A percentile compares a stretch with the other conserved stretches of the same genome.
phyloP scores from a whole-genome alignment of 306 rosid species.

The Rosa chinensis region DNA sequence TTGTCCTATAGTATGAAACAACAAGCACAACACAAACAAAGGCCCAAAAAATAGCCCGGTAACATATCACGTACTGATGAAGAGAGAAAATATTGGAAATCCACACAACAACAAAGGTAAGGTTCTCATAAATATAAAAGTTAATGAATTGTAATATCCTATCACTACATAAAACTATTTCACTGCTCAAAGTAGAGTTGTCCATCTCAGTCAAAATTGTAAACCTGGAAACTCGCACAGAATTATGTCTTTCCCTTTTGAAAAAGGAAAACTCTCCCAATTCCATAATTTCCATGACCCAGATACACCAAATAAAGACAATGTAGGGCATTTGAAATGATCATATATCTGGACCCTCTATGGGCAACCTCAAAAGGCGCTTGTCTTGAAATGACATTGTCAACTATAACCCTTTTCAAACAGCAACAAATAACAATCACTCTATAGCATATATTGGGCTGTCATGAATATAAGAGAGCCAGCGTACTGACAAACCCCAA shows the following conservation, averaged over 20 bases:
- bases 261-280: not conserved
- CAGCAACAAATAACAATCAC: not conserved
- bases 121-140: not conserved
- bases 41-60: not conserved
- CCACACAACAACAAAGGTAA: not conserved
- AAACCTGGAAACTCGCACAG: not conserved
- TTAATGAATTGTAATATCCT: not conserved
- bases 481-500: not conserved
- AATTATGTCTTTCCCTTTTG: not conserved
- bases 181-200: not conserved
- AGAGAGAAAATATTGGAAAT: not conserved
- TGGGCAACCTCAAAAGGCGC: conserved; percentile 8
- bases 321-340: not conserved
- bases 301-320: not conserved
- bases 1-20: not conserved
- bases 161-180: not conserved
- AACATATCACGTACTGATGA: not conserved
- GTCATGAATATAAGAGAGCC: not conserved
- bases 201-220: not conserved
- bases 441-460: not conserved
- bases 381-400: not conserved
- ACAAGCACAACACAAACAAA: not conserved
- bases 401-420: not conserved
- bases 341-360: not conserved
- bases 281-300: conserved; percentile 9